Conservation (phyloP, 768 basidiomycete species). For the Boletus sp. region DNA sequence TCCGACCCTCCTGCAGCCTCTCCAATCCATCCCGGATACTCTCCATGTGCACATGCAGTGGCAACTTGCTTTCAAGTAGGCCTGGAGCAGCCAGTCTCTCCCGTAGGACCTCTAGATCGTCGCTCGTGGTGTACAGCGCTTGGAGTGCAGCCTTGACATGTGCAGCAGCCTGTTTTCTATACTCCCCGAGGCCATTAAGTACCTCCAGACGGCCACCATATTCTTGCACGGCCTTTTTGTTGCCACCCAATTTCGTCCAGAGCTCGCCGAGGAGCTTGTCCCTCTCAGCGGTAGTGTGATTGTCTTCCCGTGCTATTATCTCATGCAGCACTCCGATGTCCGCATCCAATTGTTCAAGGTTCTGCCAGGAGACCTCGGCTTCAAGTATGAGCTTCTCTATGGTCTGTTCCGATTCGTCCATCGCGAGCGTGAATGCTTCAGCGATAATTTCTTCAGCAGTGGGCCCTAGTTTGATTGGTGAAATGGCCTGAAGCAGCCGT, state of each 20-base stretch:
- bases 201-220: slow-evolving; percentile 51
- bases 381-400: slow-evolving; percentile 63
- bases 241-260: slow-evolving; percentile 70
- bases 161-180: slow-evolving; percentile 56
- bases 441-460: slow-evolving; percentile 45
- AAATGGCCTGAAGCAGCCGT: slow-evolving; percentile 33
- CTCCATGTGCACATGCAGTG: slow-evolving; percentile 72
- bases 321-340: slow-evolving; percentile 56
- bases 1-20: slow-evolving; percentile 50
- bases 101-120: slow-evolving; percentile 73
- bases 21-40: slow-evolving; percentile 65
- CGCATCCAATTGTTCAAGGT: slow-evolving; percentile 62
- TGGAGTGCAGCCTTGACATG: slow-evolving; percentile 68
- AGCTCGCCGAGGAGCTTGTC: slow-evolving; percentile 59
- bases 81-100: slow-evolving; percentile 70
- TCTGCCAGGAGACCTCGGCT: slow-evolving; percentile 52
- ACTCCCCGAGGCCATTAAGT: slow-evolving; percentile 51
- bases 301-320: slow-evolving; percentile 56
- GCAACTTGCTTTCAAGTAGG: slow-evolving; percentile 54
- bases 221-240: slow-evolving; percentile 45
- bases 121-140: slow-evolving; percentile 58
- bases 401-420: slow-evolving; percentile 52
- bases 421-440: slow-evolving; percentile 57
- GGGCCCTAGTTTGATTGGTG: slow-evolving; percentile 37
- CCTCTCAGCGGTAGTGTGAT: slow-evolving; percentile 40